Evolutionary conservation across 108 stramenopile genomes (phyloP).

Genomic region (Skeletonema potamos): DNA sequence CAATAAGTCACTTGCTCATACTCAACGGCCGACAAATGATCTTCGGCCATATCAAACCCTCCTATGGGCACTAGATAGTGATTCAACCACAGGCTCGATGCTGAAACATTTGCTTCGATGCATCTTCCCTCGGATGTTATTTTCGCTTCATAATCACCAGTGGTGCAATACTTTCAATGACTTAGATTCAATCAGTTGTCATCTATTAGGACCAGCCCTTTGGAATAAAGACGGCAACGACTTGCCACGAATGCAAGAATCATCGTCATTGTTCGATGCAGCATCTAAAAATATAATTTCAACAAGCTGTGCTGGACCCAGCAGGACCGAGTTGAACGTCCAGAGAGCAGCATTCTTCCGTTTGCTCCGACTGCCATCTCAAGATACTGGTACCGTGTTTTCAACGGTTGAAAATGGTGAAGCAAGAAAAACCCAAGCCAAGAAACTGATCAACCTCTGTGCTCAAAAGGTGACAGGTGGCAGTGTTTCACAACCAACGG

Average conservation of each 20-base stretch:
- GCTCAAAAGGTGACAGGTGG: slow-evolving; percentile 8
- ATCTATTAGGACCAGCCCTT: slow-evolving; percentile 54
- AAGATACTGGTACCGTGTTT: slow-evolving; percentile 20
- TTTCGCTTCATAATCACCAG: slow-evolving; percentile 42
- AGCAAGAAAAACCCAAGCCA: slow-evolving; percentile 60
- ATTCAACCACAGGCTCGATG: slow-evolving; percentile 17
- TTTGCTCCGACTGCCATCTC: slow-evolving; percentile 30
- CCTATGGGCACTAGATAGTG: slow-evolving; percentile 76
- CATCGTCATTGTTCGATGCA: slow-evolving; percentile 19
- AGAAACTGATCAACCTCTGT: slow-evolving; percentile 44
- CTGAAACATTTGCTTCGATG: slow-evolving; percentile 43
- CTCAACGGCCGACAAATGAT: slow-evolving; percentile 58
- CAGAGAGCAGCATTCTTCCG: slow-evolving; percentile 33
- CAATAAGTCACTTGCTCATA: slow-evolving; percentile 28
- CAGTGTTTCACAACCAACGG: background rate
- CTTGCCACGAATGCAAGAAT: background rate
- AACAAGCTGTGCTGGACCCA: slow-evolving; percentile 42
- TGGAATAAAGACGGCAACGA: slow-evolving; percentile 50
- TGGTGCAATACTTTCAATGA: slow-evolving; percentile 69
- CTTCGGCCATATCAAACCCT: slow-evolving; percentile 86
- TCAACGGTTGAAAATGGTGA: slow-evolving; percentile 76
- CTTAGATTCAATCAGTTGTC: slow-evolving; percentile 40
- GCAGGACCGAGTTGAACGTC: slow-evolving; percentile 26
- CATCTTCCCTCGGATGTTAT: slow-evolving; percentile 58
- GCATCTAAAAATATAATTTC: slow-evolving; percentile 13